These are phyloP conservation scores for Rhodotorula sp. DNA, from an alignment of 1,284 basidiomycete genomes.

Conservation along the genomic window DNA sequence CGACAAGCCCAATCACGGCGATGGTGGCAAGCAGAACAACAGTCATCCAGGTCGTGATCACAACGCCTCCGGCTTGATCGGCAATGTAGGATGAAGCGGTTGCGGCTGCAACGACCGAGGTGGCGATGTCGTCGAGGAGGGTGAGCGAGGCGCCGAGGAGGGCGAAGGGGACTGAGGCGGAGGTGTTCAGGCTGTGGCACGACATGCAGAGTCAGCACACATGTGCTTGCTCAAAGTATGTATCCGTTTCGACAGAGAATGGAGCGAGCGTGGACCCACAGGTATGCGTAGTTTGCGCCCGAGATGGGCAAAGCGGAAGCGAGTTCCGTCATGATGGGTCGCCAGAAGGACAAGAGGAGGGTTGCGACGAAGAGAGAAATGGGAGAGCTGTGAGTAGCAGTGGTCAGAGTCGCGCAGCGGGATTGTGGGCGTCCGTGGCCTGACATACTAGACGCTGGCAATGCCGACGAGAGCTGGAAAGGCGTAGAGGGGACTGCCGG, in stretches of 20 bases:
- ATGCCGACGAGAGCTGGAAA: constrained; percentile 65
- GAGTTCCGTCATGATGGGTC: constrained; percentile 69
- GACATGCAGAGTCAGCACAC: neutral
- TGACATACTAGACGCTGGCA: constrained; percentile 56
- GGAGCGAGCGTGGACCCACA: constrained; percentile 57
- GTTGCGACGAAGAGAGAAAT: constrained; percentile 65
- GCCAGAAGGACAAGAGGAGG: constrained; percentile 64
- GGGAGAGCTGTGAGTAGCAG: constrained; percentile 55
- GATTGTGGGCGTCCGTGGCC: accelerated
- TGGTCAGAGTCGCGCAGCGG: too few species aligned
- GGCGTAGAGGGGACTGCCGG: constrained; percentile 70
- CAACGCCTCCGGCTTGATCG: constrained; percentile 58
- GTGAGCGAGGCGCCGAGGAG: constrained; percentile 64
- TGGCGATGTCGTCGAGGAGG: constrained; percentile 66
- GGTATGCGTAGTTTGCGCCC: constrained; percentile 68
- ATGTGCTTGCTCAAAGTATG: too few species aligned
- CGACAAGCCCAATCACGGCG: constrained; percentile 60
- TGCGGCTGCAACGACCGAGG: constrained; percentile 67
- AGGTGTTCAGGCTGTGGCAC: constrained; percentile 40
- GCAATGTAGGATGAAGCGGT: constrained; percentile 67
- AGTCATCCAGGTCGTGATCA: constrained; percentile 59
- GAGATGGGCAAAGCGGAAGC: constrained; percentile 65
- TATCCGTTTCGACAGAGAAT: too few species aligned
- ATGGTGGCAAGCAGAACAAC: constrained; percentile 60
- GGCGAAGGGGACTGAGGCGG: constrained; percentile 62